These are phyloP conservation scores for Verticillium albo-atrum DNA, from an alignment of 2,329 filamentous ascomycete species.

Conservation along the genomic window DNA sequence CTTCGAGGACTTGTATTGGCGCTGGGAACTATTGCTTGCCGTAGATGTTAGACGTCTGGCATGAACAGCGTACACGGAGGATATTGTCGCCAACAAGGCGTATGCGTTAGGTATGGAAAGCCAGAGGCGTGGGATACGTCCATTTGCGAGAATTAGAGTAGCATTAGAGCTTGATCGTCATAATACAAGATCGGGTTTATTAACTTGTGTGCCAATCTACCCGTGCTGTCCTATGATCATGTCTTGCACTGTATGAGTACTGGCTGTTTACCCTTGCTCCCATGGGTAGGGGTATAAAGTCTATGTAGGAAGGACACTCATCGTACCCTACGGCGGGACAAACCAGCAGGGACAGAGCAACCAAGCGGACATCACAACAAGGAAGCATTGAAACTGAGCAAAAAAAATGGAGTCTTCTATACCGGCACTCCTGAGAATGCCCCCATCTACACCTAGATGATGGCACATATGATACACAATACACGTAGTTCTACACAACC, in stretches of 20 bases:
- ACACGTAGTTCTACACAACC: conserved; percentile 13
- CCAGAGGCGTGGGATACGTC: not conserved
- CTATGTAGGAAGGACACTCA: too few species aligned
- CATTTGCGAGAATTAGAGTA: not conserved
- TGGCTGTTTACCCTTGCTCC: too few species aligned
- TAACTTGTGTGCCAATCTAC: not conserved
- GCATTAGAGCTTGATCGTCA: not conserved
- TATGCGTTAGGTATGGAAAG: not conserved
- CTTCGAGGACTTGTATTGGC: not conserved
- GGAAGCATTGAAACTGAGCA: not conserved
- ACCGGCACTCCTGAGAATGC: conserved; percentile 8
- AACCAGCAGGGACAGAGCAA: too few species aligned
- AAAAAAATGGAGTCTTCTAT: conserved; percentile 4
- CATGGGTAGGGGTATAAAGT: too few species aligned
- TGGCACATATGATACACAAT: conserved; percentile 11
- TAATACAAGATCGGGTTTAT: not conserved
- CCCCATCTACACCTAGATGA: conserved; percentile 12
- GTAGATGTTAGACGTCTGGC: not conserved
- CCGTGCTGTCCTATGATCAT: not conserved
- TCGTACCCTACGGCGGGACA: too few species aligned
- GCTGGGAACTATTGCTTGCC: not conserved
- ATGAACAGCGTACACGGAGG: not conserved
- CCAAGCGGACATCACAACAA: not conserved
- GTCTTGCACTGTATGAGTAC: too few species aligned
- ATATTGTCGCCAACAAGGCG: not conserved